Evolutionary conservation across 805 yeast species (phyloP).

Genomic region (Trichomonascus vanleenenianus): DNA sequence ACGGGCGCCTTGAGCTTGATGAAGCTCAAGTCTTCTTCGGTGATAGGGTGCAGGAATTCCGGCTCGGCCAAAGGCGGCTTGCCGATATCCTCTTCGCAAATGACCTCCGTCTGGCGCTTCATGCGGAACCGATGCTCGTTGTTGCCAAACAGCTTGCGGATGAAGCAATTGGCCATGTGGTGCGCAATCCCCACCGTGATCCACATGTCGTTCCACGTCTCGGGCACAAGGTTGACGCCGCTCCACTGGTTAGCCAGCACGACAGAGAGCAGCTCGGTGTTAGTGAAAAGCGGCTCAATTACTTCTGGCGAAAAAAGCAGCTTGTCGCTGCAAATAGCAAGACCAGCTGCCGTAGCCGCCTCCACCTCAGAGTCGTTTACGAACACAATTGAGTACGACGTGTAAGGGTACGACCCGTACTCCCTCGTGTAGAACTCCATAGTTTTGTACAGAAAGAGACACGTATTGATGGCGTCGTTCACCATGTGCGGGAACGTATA

Average conservation of each 20-base stretch:
- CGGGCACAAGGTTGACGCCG: conserved; percentile 84
- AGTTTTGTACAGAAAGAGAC: conserved; percentile 68
- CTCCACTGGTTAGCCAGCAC: conserved; percentile 87
- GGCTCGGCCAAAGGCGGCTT: conserved; percentile 77
- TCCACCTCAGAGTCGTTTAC: conserved; percentile 47
- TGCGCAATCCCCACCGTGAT: conserved; percentile 77
- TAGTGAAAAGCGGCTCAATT: conserved; percentile 69
- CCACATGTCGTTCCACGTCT: conserved; percentile 77
- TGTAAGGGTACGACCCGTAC: conserved; percentile 88
- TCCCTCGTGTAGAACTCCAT: conserved; percentile 78
- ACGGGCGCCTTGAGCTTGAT: conserved; percentile 76
- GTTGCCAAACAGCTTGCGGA: conserved; percentile 65
- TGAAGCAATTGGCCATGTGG: conserved; percentile 71
- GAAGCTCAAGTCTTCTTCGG: conserved; percentile 56
- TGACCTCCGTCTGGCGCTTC: conserved; percentile 52
- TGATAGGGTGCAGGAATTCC: conserved; percentile 54
- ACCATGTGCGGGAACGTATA: conserved; percentile 57
- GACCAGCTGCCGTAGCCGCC: conserved; percentile 63
- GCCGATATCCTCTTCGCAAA: conserved; percentile 70
- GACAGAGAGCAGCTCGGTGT: conserved; percentile 60
- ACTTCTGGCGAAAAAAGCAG: conserved; percentile 63
- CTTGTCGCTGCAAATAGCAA: conserved; percentile 52
- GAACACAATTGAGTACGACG: conserved; percentile 71
- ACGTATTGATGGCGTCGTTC: conserved; percentile 57
- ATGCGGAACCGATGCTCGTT: conserved; percentile 74